Evolutionary conservation across 2,329 filamentous ascomycete genomes (phyloP), one percentile per base, ranked within the genome.

Genomic region (Blastomyces parvus): DNA sequence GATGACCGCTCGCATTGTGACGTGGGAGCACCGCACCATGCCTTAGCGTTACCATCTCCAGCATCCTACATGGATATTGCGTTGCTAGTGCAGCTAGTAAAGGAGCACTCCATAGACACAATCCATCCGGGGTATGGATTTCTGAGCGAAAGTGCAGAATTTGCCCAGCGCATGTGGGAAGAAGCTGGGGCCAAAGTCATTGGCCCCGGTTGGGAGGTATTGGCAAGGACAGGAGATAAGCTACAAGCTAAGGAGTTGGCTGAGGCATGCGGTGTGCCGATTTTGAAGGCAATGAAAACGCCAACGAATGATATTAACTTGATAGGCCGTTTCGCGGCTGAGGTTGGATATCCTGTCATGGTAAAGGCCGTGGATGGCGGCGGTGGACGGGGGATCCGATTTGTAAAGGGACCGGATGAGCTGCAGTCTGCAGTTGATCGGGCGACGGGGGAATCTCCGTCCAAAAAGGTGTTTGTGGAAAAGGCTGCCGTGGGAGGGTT

Each of bases 321-420:
- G 5, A 77, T 84, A 4, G 70, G 72, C 3, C 53, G 62, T 0
- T 92, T 92, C 68, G 91, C 89, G 72, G 80, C 70, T 2, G 58
- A 73, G 27, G 74, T 78, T 17, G 81, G 82, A 0, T 81, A 80
- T 55, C 83, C 83, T 0, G 76, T 86, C 53, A 85, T 86, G 81
- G 74, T 87, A 55, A 87, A 87, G 68, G 84, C 84, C n/a, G 82
- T 86, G 3, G 84, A 86, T 70, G 84, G 84, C 1, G 85, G 84
- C 17, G 84, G 84, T 2, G 85, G 85, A 0, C 73, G 83, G 19
- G 85, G 84, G 0, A 86, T 87, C 56, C 78, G 84, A 6, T 73
- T 86, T 0, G 79, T 86, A 7, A 72, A 73, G 0, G 69, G 70
- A 27, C 73, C 78, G 46, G 71, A 73, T 0, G 78, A 81, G 5